phyloP scores from a whole-genome alignment of 331 rosid species.

The Ulmus americana region DNA sequence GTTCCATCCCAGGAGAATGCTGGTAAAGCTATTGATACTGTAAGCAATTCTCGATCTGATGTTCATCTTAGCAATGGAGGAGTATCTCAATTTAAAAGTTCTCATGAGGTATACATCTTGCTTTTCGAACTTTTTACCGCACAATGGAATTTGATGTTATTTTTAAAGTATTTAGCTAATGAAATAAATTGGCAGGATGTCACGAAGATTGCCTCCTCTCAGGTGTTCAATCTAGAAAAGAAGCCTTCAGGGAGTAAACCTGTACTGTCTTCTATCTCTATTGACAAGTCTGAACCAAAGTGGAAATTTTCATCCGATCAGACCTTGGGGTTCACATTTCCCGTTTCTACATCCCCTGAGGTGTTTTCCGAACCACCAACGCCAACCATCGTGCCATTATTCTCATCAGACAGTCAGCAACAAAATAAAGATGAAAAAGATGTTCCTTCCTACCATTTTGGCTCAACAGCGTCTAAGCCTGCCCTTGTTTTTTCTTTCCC shows the following conservation, averaged over 20 bases:
- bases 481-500: slow-evolving; percentile 57
- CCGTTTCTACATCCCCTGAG: slow-evolving; percentile 50
- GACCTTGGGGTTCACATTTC: slow-evolving; percentile 63
- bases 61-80: slow-evolving; percentile 22
- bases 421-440: slow-evolving; percentile 30
- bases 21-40: slow-evolving; percentile 24
- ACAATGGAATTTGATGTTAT: background rate
- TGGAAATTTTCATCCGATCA: slow-evolving; percentile 49
- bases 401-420: slow-evolving; percentile 30
- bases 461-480: slow-evolving; percentile 39
- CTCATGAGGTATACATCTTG: slow-evolving; percentile 31
- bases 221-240: slow-evolving; percentile 28
- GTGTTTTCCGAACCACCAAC: slow-evolving; percentile 72
- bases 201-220: slow-evolving; percentile 25
- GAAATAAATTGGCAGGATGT: slow-evolving; percentile 40
- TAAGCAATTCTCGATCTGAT: slow-evolving; percentile 18
- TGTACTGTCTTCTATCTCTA: slow-evolving; percentile 48
- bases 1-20: slow-evolving; percentile 29
- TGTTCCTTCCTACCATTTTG: slow-evolving; percentile 52
- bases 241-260: slow-evolving; percentile 45
- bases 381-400: slow-evolving; percentile 60
- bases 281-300: slow-evolving; percentile 50
- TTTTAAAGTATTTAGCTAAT: slow-evolving; percentile 10
- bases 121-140: background rate
- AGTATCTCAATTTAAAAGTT: slow-evolving; percentile 19